A percentile compares a stretch with the other conserved stretches of the same genome.
phyloP scores from a whole-genome alignment of 2,329 filamentous ascomycete species.

The Apiospora phragmitis region DNA sequence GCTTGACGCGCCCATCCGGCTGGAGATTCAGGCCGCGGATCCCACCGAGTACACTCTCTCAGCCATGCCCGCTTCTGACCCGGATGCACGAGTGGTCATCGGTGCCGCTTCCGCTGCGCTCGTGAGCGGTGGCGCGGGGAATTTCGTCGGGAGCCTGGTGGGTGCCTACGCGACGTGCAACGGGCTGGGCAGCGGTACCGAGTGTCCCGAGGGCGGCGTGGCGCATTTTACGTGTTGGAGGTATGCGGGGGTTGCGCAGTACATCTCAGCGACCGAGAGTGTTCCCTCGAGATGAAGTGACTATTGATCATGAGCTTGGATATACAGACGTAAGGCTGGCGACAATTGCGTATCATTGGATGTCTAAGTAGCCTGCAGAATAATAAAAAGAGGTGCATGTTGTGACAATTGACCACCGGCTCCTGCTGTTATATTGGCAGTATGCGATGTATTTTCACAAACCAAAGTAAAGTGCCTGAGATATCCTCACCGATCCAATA shows the following conservation, averaged over 20 bases:
- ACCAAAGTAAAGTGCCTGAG: background rate
- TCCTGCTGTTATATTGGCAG: background rate
- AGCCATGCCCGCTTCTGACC: constrained; percentile 24
- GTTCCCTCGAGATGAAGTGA: constrained; percentile 5
- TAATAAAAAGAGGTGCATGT: background rate
- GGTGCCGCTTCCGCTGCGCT: constrained; percentile 30
- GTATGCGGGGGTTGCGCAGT: constrained; percentile 25
- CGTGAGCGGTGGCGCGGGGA: constrained; percentile 34
- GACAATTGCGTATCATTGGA: background rate
- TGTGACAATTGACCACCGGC: background rate
- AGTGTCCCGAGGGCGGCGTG: constrained; percentile 29
- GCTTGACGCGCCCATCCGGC: constrained; percentile 25
- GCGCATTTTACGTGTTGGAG: constrained; percentile 31
- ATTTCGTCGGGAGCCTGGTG: constrained; percentile 34
- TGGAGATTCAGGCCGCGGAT: constrained; percentile 30
- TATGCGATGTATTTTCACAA: background rate
- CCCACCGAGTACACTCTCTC: constrained; percentile 32
- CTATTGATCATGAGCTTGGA: background rate
- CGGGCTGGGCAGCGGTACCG: constrained; percentile 26
- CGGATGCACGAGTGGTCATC: constrained; percentile 20
- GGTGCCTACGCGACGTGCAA: constrained; percentile 39
- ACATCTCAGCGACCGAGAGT: constrained; percentile 25
- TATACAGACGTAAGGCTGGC: background rate
- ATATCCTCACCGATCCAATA: background rate
- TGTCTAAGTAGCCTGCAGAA: background rate